A percentile compares a stretch with the other conserved stretches of the same genome.
These are phyloP conservation scores for Candida mattraensis DNA, from an alignment of 805 yeast species.

Conservation along the genomic window DNA sequence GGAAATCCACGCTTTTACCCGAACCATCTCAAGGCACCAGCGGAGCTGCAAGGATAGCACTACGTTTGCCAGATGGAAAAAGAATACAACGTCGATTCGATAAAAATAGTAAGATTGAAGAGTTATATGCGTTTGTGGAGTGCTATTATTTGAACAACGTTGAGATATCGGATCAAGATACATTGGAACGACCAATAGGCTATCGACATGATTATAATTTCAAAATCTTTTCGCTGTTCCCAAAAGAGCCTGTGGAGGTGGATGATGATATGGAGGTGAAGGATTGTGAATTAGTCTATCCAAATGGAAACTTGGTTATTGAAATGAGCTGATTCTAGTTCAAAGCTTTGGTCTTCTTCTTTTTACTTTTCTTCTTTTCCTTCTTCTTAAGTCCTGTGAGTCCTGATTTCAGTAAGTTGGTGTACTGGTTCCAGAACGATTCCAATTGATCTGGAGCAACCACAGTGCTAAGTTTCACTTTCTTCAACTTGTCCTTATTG, in stretches of 20 bases:
- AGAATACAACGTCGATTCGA: conserved; percentile 53
- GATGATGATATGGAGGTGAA: conserved; percentile 32
- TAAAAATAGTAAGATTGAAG: conserved; percentile 50
- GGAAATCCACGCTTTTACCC: conserved; percentile 30
- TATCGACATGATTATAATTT: conserved; percentile 51
- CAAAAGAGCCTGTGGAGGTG: conserved; percentile 46
- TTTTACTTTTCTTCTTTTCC: conserved; percentile 64
- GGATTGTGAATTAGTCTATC: conserved; percentile 52
- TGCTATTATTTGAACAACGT: conserved; percentile 32
- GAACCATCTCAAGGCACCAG: conserved; percentile 20
- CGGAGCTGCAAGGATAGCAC: conserved; percentile 60
- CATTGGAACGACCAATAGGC: conserved; percentile 23
- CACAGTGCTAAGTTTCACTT: conserved; percentile 68
- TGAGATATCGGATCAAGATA: conserved; percentile 33
- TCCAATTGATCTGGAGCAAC: conserved; percentile 63
- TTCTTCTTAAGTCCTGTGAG: conserved; percentile 78
- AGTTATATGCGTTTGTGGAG: conserved; percentile 72
- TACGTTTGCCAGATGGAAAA: conserved; percentile 63
- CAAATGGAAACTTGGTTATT: conserved; percentile 60
- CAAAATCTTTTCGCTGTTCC: conserved; percentile 54
- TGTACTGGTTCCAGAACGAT: conserved; percentile 74
- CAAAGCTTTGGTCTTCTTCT: conserved; percentile 20
- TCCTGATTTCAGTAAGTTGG: conserved; percentile 67
- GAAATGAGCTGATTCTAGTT: conserved; percentile 15
- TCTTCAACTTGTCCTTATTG: conserved; percentile 45